Evolutionary conservation across 2,329 filamentous ascomycete species (phyloP).

Genomic region (Penicillium oxalicum): DNA sequence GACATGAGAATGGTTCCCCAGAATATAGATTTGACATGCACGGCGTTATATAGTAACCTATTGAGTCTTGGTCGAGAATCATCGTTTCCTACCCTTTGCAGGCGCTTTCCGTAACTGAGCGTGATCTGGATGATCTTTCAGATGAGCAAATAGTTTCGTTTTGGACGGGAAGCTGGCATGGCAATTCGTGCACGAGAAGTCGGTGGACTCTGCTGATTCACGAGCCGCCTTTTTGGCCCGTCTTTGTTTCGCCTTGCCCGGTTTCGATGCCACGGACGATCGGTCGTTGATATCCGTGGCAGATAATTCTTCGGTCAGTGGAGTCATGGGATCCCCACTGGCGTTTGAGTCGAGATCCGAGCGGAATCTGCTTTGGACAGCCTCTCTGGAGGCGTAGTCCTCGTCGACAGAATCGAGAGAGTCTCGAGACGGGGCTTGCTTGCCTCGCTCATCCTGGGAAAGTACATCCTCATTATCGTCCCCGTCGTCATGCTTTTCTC

Average conservation of each 20-base stretch:
- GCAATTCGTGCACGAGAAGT: slow-evolving; percentile 72
- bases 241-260: slow-evolving; percentile 51
- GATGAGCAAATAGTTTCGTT: slow-evolving; percentile 66
- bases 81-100: slow-evolving; percentile 1
- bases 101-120: slow-evolving; percentile 43
- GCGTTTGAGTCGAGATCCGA: slow-evolving; percentile 10
- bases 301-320: slow-evolving; percentile 15
- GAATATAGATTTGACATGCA: neutral
- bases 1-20: neutral
- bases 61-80: neutral
- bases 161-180: slow-evolving; percentile 69
- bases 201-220: slow-evolving; percentile 16
- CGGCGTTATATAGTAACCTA: neutral
- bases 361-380: slow-evolving; percentile 36
- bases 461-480: neutral
- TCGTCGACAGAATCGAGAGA: slow-evolving; percentile 15
- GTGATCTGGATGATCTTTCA: slow-evolving; percentile 57
- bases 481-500: too few species aligned
- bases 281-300: slow-evolving; percentile 17
- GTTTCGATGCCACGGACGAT: slow-evolving; percentile 21
- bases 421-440: neutral
- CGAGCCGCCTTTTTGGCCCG: slow-evolving; percentile 46
- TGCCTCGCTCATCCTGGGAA: neutral
- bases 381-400: slow-evolving; percentile 41
- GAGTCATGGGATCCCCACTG: slow-evolving; percentile 10